Percentiles rank a stretch among this genome's conserved stretches.
Evolutionary conservation across 352 stramenopile species (phyloP).

Genomic region (Phytopythium ostracodes): DNA sequence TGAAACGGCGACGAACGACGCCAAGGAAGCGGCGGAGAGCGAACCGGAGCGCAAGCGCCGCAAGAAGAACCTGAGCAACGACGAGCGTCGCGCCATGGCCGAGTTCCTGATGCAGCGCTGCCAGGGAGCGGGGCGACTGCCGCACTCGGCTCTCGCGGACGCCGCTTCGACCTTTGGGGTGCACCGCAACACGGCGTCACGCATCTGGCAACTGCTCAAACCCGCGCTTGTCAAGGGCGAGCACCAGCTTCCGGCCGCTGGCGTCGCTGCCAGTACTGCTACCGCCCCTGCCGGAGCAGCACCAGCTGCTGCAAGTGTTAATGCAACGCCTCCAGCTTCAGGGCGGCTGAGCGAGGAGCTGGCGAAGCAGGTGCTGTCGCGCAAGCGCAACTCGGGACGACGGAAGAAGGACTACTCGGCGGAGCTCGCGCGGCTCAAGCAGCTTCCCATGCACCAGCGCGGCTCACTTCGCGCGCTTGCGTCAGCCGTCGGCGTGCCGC

Average conservation of each 20-base stretch:
- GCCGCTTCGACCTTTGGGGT: constrained; percentile 33
- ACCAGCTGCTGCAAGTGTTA: neutral
- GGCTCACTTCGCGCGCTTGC: constrained; percentile 30
- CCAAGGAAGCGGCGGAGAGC: neutral
- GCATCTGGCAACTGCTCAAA: constrained; percentile 40
- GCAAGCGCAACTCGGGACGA: constrained; percentile 34
- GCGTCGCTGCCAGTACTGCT: constrained; percentile 9
- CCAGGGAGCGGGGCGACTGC: constrained; percentile 21
- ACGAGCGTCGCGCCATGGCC: constrained; percentile 31
- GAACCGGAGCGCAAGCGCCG: constrained; percentile 8
- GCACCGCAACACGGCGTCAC: constrained; percentile 39
- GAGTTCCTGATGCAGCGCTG: constrained; percentile 34
- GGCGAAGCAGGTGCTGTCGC: constrained; percentile 31
- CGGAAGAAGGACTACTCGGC: constrained; percentile 43
- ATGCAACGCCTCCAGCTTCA: neutral
- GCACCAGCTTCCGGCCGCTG: neutral
- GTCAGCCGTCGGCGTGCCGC: constrained; percentile 29
- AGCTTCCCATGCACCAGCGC: constrained; percentile 32
- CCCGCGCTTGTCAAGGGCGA: constrained; percentile 13
- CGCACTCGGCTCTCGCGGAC: constrained; percentile 26
- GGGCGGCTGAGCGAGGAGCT: constrained; percentile 11
- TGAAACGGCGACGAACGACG: neutral
- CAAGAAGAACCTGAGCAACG: constrained; percentile 35
- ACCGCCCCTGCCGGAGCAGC: neutral
- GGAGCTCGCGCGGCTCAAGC: constrained; percentile 26